Evolutionary conservation across 352 stramenopile genomes (phyloP), one percentile per base, ranked within the genome.

Genomic region (Phytophthora aleatoria): DNA sequence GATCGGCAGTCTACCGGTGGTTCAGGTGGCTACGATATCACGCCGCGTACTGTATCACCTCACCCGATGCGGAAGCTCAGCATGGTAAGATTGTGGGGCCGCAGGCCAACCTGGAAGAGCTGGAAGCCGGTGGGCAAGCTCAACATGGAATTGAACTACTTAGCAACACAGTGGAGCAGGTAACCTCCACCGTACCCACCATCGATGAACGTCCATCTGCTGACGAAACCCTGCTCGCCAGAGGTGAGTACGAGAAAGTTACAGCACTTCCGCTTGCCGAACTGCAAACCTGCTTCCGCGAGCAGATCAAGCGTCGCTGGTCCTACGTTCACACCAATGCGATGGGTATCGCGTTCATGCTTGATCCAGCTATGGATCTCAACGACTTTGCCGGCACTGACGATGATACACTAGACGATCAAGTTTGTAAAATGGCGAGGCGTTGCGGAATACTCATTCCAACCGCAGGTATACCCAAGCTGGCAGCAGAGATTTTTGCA

Each of bases 281-380:
- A 0, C 57, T 57, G 2, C 47, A 64, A 52, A 39, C 5, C 28
- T 7, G 56, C 2, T 57, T 64, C 28, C 48, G 48, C 7, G 48
- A 64, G 39, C 42, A 50, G 2, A 57, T 51, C 8, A 20, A 45
- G 16, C 56, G 52, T 15, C 47, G 47, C 15, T 57, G 57, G 48
- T 31, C 12, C 16, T 64, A 64, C 30, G 57, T 64, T 1, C 57
- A 64, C 27, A 57, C 57, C 31, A 64, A 64, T 36, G 56, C 45
- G 31, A 64, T 64, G 56, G 26, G 10, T 3, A 20, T 64, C 6
- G 45, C 45, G 0, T 45, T 56, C n/a, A 31, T 56, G 45, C 45
- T 62, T 1, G 44, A 62, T 35, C 44, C 55, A 55, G 5, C 33
- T 5, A 62, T 30, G 9, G 39, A 55, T 31, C 16, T 55, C 45